Base-by-base conservation (phyloP, 192 early-diverging fungal genomes). In the Backusella sp. region DNA sequence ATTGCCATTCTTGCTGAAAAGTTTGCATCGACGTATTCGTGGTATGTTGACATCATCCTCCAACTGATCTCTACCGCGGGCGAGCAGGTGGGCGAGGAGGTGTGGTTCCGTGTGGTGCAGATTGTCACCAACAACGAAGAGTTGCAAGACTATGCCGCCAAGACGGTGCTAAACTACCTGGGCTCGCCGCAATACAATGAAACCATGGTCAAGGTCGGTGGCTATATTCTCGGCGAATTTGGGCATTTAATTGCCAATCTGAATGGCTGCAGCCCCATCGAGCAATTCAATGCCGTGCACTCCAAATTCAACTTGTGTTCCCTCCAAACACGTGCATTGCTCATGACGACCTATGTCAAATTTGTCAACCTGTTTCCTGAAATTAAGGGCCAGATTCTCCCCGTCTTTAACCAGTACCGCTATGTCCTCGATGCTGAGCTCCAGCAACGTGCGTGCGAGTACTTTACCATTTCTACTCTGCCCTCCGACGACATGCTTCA, bases 1-100 rank as follows among this genome's bases (percentile, higher is more conserved):
- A 96, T 98, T 77, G 98, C 98, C 52, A 99, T 99, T 78, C 86
- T 99, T 79, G 93, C 97, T 0, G 98, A 99, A 80, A 98, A 97
- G 84, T 99, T 92, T 78, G 95, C 97, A 4, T 95, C 96, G 6
- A 97, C 97, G 79, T 97, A 97, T 79, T 92, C 94, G 66, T 99
- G 98, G 98, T 99, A 99, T 82, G 94, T 99, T 0, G 97, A 99
- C 76, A 95, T 98, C 39, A 98, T 98, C 77, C 87, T 99, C 73
- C 95, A 97, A 79, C 87, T 99, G 67, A 94, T 99, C 65, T 93
- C 92, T n/a, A 87, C 94, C 62, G 96, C 96, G 6, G 97, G 96
- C 37, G 97, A 99, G 77, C 93, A 95, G 75, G 96, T 98, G 26
- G 94, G 95, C 35, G 96, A 99, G 73, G 97, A 97, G 74, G 92